Percentiles rank a stretch among this genome's conserved stretches.
Conservation (phyloP, 176 grass and related monocot genomes). For the Eleusine indica region DNA sequence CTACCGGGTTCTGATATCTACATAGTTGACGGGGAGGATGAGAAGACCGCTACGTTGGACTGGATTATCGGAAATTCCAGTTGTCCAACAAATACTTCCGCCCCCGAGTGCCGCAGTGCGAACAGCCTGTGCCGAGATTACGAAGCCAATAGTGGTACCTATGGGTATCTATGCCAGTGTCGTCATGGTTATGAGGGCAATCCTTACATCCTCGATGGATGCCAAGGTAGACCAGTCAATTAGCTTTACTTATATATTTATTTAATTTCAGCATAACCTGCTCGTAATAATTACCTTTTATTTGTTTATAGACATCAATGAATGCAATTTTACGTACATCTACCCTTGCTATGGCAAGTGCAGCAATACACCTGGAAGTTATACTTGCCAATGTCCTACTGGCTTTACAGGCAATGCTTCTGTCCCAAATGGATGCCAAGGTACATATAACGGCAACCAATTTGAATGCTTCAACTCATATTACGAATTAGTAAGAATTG, state of each 20-base stretch:
- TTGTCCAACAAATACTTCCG: neutral
- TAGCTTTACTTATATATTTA: too few relatives aligned
- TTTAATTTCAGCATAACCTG: too few relatives aligned
- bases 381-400: neutral
- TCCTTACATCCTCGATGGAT: constrained; percentile 44
- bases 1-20: neutral
- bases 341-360: neutral
- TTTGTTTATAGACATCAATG: neutral
- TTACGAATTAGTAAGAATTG: too few relatives aligned
- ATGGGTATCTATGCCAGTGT: constrained; percentile 50
- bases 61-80: constrained; percentile 35
- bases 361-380: neutral
- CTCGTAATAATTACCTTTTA: too few relatives aligned
- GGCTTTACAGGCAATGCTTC: constrained; percentile 18
- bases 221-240: neutral
- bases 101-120: neutral
- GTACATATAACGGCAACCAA: neutral
- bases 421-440: neutral
- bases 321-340: neutral
- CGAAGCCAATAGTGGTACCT: neutral
- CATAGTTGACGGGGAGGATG: neutral
- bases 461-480: too few relatives aligned
- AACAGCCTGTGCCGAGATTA: constrained; percentile 42
- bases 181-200: constrained; percentile 42
- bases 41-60: constrained; percentile 30